Percentiles rank a stretch among this genome's conserved stretches.
These are phyloP conservation scores for Dipteronia dyeriana DNA, from an alignment of 345 rosid genomes.

Conservation along the genomic window DNA sequence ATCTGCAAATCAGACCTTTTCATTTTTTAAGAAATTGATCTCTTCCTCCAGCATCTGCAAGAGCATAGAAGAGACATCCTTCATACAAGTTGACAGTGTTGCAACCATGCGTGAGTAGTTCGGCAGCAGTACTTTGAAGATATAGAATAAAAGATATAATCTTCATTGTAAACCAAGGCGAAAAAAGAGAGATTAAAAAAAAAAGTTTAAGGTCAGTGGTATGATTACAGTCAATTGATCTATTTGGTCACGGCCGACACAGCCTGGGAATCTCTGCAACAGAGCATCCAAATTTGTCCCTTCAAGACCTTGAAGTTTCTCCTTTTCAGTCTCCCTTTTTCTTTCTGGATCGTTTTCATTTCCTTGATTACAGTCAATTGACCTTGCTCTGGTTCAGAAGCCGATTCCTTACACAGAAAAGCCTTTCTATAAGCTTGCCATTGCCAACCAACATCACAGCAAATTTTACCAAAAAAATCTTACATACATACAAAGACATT, in stretches of 20 bases:
- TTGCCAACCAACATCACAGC: neutral
- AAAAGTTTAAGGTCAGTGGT: neutral
- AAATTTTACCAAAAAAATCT: neutral
- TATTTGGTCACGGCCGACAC: conserved; percentile 95
- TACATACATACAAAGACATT: neutral
- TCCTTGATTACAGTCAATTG: conserved; percentile 41
- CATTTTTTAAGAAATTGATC: conserved; percentile 86
- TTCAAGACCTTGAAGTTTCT: conserved; percentile 82
- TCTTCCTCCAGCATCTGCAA: conserved; percentile 98
- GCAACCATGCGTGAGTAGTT: conserved; percentile 98
- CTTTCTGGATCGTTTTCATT: conserved; percentile 83
- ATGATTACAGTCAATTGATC: conserved; percentile 90
- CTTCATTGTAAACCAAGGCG: neutral
- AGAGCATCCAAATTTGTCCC: conserved; percentile 92
- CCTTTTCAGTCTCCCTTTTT: conserved; percentile 83
- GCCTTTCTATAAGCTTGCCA: conserved; percentile 13
- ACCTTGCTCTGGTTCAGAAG: conserved; percentile 65
- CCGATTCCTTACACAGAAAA: conserved; percentile 53
- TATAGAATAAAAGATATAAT: too few species aligned
- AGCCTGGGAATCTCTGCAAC: conserved; percentile 93
- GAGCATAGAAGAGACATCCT: conserved; percentile 87
- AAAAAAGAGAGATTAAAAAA: neutral
- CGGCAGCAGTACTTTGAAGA: conserved; percentile 90
- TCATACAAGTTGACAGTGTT: conserved; percentile 91
- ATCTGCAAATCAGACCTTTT: conserved; percentile 57